Evolutionary conservation across 148 eudicot genomes (phyloP), one percentile per base, ranked within the genome.

Genomic region (Dysphania ambrosioides): DNA sequence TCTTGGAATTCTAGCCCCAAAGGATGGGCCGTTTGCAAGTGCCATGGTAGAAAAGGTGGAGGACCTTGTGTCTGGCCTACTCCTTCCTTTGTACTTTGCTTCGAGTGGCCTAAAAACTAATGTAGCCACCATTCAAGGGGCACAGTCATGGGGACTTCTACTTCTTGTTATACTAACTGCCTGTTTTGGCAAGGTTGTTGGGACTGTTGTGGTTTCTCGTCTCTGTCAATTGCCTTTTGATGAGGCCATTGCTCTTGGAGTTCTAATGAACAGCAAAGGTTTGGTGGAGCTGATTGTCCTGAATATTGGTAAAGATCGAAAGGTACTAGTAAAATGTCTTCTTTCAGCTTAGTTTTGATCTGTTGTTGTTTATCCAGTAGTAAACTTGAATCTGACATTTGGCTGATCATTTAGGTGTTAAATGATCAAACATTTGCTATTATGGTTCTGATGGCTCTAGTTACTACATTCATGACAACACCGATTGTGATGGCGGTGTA

Each of bases 381-480:
- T 34, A 24, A 19, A n/a, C 26, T 23, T 10, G 41, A 13, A 38
- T 66, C 26, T 55, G 5, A 66, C 8, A 6, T 63, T n/a, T 66
- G 41, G 38, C 26, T 75, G 29, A 8, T 26, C 27, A 27, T 59
- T 58, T 77, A 91, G 97, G 97, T 91, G 24, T 75, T 91, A 58
- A 89, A 91, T 72, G 97, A 91, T 72, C 88, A 91, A 78, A 89
- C 97, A 26, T 91, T 91, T 81, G 89, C 97, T 27, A 91, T 91
- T 26, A 78, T 91, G 88, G 90, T 91, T 73, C 57, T 89, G 69
- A 91, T 91, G 97, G 92, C 93, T 24, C 73, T 89, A 18, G 87
- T 91, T 83, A 91, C 97, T 9, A 91, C 97, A 16, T 89, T 91
- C 75, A 85, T 91, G 66, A 88, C 97, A 5, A 91, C 97, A 1